Percentiles rank a stretch among this genome's conserved stretches.
phyloP scores from a whole-genome alignment of 345 rosid genomes.

The Citrus maxima region DNA sequence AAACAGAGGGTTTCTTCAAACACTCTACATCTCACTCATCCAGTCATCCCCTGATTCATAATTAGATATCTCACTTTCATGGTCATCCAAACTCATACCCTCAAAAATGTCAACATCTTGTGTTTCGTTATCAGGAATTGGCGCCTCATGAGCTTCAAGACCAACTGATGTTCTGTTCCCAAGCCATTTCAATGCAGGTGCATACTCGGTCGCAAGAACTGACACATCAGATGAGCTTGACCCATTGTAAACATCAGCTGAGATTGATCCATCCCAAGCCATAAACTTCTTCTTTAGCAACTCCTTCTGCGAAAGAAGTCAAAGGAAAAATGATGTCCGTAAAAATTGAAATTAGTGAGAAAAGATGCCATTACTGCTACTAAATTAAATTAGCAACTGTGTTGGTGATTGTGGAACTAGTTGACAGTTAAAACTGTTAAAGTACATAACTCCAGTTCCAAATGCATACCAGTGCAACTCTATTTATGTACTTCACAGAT shows the following conservation, averaged over 20 bases:
- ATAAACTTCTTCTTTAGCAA: conserved; percentile 41
- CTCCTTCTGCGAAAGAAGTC: conserved; percentile 40
- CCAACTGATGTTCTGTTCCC: conserved; percentile 34
- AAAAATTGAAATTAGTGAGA: neutral
- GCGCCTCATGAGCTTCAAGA: conserved; percentile 16
- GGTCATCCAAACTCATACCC: conserved; percentile 32
- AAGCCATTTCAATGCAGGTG: conserved; percentile 52
- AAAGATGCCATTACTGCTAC: neutral
- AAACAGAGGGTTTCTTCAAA: neutral
- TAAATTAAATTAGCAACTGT: neutral
- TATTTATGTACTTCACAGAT: neutral
- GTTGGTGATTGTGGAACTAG: neutral
- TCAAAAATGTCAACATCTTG: conserved; percentile 18
- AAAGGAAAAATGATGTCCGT: conserved; percentile 1
- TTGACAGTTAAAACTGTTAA: neutral
- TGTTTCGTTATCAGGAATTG: conserved; percentile 4
- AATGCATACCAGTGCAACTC: neutral
- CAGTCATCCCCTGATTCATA: conserved; percentile 70
- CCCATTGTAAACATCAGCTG: conserved; percentile 30
- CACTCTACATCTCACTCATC: conserved; percentile 42
- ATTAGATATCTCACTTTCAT: conserved; percentile 38
- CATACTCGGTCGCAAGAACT: conserved; percentile 57
- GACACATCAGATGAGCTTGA: conserved; percentile 36
- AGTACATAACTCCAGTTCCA: neutral
- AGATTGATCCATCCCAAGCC: conserved; percentile 32